A percentile compares a stretch with the other conserved stretches of the same genome.
phyloP scores from a whole-genome alignment of 805 yeast species.

The Saccharomyces jurei region DNA sequence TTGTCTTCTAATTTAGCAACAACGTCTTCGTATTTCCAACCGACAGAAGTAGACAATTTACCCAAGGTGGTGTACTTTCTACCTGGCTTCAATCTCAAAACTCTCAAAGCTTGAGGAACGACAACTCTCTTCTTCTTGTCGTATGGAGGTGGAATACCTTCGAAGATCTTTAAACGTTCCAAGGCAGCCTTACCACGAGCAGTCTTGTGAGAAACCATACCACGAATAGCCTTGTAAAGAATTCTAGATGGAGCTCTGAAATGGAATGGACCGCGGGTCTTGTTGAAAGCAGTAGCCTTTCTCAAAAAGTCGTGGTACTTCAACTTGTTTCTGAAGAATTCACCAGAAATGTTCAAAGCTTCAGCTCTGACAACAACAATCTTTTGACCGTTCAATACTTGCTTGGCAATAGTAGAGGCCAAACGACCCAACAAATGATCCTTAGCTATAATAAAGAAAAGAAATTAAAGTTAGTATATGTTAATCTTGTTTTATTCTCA shows the following conservation, averaged over 20 bases:
- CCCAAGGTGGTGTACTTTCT: slow-evolving; percentile 99
- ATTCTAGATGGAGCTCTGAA: slow-evolving; percentile 99
- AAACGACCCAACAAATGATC: slow-evolving; percentile 99
- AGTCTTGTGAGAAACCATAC: slow-evolving; percentile 99
- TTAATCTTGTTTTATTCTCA: background rate
- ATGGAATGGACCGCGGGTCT: slow-evolving; percentile 99
- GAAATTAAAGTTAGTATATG: slow-evolving; percentile 9
- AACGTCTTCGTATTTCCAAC: slow-evolving; percentile 99
- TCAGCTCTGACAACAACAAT: slow-evolving; percentile 96
- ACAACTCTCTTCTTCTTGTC: slow-evolving; percentile 99
- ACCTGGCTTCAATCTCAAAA: slow-evolving; percentile 97
- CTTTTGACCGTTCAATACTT: slow-evolving; percentile 95
- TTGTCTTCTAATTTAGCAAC: slow-evolving; percentile 97
- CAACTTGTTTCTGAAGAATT: slow-evolving; percentile 99
- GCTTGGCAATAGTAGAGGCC: slow-evolving; percentile 98
- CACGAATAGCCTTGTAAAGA: slow-evolving; percentile 98
- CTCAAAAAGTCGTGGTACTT: slow-evolving; percentile 99
- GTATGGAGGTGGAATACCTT: slow-evolving; percentile 99
- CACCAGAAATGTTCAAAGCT: slow-evolving; percentile 98
- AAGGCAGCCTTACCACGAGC: slow-evolving; percentile 99
- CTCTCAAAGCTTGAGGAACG: slow-evolving; percentile 99
- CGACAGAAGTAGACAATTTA: slow-evolving; percentile 91
- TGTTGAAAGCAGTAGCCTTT: slow-evolving; percentile 98
- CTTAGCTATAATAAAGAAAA: slow-evolving; percentile 48
- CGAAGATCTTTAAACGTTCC: slow-evolving; percentile 98